Percentiles rank a stretch among this genome's conserved stretches.
phyloP scores from a whole-genome alignment of 2,329 filamentous ascomycete species.

The Aspergillus carbonarius region DNA sequence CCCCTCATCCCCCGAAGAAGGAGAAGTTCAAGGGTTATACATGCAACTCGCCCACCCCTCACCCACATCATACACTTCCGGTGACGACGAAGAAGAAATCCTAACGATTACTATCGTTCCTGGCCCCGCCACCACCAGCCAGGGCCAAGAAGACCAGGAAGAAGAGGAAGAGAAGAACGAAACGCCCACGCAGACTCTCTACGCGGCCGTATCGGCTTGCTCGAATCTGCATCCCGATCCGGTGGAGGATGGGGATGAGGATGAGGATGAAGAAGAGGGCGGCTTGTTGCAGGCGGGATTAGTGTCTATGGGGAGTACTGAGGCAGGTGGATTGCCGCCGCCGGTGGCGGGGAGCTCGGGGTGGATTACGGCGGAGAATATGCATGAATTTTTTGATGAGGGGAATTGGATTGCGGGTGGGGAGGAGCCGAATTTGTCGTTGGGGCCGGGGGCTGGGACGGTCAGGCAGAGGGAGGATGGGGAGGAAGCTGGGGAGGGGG shows the following conservation, averaged over 20 bases:
- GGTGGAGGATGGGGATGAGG: constrained; percentile 35
- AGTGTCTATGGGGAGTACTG: constrained; percentile 33
- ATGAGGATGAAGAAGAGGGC: constrained; percentile 26
- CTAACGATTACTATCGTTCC: constrained; percentile 47
- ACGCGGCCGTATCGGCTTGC: constrained; percentile 48
- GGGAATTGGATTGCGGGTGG: constrained; percentile 70
- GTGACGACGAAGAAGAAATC: constrained; percentile 43
- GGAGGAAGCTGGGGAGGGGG: constrained; percentile 43
- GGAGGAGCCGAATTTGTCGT: constrained; percentile 37
- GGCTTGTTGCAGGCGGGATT: constrained; percentile 39
- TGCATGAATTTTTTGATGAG: constrained; percentile 77
- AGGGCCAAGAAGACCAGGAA: constrained; percentile 22
- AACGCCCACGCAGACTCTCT: constrained; percentile 43
- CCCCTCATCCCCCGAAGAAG: constrained; percentile 24
- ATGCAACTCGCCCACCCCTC: constrained; percentile 45
- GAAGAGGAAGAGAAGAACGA: constrained; percentile 33
- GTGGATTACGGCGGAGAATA: constrained; percentile 82
- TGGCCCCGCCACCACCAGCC: constrained; percentile 19
- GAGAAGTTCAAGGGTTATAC: constrained; percentile 46
- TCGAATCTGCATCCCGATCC: constrained; percentile 52
- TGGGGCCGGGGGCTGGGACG: constrained; percentile 63
- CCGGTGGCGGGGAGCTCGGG: constrained; percentile 51
- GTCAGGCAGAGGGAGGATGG: constrained; percentile 62
- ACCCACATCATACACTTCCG: constrained; percentile 21
- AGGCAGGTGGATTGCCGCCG: constrained; percentile 43